These are phyloP conservation scores for Sarocladiaceae sp. DNA, from an alignment of 2,329 filamentous ascomycete species.

Conservation along the genomic window DNA sequence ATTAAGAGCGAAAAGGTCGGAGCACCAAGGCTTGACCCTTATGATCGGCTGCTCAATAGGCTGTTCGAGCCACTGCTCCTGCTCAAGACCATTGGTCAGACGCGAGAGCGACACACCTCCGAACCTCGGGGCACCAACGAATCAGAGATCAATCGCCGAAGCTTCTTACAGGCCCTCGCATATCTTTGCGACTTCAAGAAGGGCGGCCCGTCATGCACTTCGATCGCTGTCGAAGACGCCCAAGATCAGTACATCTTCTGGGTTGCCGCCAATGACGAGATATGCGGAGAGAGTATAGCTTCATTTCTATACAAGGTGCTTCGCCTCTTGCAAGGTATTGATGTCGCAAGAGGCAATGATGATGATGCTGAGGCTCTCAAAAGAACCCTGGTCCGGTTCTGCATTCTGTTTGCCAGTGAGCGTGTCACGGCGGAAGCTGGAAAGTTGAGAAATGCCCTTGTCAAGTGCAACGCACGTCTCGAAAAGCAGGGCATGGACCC, in stretches of 20 bases:
- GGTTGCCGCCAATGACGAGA: slow-evolving; percentile 35
- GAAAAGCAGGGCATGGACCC: not conserved
- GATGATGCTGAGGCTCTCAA: slow-evolving; percentile 7
- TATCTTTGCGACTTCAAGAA: slow-evolving; percentile 43
- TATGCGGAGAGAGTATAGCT: slow-evolving; percentile 15
- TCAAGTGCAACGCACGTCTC: not conserved
- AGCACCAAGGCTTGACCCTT: not conserved
- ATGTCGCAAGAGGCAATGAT: not conserved
- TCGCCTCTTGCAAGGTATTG: not conserved
- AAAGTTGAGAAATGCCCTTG: not conserved
- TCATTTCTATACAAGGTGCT: slow-evolving; percentile 27
- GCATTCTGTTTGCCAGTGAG: slow-evolving; percentile 14
- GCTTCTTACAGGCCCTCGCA: slow-evolving; percentile 35
- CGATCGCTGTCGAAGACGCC: slow-evolving; percentile 36
- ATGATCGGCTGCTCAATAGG: not conserved
- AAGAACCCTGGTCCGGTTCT: slow-evolving; percentile 8
- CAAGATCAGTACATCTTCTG: slow-evolving; percentile 33
- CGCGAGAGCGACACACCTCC: not conserved
- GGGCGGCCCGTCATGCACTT: slow-evolving; percentile 39
- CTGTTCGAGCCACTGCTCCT: not conserved
- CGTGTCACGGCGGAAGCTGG: slow-evolving; percentile 20
- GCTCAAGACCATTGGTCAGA: not conserved
- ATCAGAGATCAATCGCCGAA: not conserved
- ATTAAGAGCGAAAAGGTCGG: not conserved
- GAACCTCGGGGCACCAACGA: not conserved